Conservation (phyloP, 306 rosid species). For the Castanea mollissima region DNA sequence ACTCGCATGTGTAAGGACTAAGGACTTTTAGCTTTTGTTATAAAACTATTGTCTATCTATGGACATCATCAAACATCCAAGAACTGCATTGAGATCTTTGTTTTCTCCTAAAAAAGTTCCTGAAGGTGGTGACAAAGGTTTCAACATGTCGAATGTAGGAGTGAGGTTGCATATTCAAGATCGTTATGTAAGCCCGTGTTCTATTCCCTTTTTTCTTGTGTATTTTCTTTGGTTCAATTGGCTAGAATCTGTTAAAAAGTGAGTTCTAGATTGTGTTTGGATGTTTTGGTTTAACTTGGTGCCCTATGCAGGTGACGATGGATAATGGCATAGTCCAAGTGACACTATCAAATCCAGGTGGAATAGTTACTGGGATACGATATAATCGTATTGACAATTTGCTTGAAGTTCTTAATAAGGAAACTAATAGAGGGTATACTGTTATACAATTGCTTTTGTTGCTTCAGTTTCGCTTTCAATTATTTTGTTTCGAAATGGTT, state of each 20-base stretch:
- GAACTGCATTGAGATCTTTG: conserved; percentile 12
- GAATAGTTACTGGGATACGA: conserved; percentile 76
- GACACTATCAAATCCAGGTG: conserved; percentile 79
- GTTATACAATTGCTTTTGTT: neutral
- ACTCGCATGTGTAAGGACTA: neutral
- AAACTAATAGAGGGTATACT: conserved; percentile 77
- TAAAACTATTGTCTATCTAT: neutral
- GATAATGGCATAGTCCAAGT: conserved; percentile 92
- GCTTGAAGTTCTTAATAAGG: conserved; percentile 85
- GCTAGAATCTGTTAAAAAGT: neutral
- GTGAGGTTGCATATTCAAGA: conserved; percentile 60
- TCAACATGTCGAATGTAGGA: conserved; percentile 50
- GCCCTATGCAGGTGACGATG: conserved; percentile 74
- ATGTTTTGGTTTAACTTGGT: conserved; percentile 9
- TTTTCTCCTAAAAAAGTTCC: conserved; percentile 15
- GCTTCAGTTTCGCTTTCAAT: neutral
- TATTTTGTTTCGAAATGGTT: neutral
- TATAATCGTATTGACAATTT: conserved; percentile 75
- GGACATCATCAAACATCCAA: conserved; percentile 6
- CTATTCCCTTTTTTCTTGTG: neutral
- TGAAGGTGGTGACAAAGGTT: conserved; percentile 17
- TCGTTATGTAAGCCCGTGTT: conserved; percentile 52
- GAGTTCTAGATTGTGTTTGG: neutral
- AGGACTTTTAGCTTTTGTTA: no score
- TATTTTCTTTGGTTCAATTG: neutral